Conservation (phyloP, 768 basidiomycete species). For the Lactarius evosmus region DNA sequence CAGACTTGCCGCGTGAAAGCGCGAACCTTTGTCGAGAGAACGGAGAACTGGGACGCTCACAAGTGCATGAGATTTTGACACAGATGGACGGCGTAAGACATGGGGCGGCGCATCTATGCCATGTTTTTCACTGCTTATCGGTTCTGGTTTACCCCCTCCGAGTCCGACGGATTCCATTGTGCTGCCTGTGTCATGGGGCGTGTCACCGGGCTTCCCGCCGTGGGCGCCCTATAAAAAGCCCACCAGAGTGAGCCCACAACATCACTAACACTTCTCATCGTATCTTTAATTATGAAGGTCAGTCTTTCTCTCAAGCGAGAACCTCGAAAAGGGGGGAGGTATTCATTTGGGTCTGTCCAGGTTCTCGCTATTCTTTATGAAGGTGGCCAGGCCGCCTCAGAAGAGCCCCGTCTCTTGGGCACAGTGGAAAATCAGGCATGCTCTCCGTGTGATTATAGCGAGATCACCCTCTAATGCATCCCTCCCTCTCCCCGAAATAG, state of each 20-base stretch:
- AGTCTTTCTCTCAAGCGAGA: neutral
- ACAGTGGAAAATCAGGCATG: conserved; percentile 75
- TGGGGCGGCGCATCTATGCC: neutral
- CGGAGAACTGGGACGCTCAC: neutral
- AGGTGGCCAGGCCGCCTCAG: conserved; percentile 59
- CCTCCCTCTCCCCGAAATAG: conserved; percentile 54
- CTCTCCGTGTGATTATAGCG: neutral
- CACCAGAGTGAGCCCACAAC: neutral
- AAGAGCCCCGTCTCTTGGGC: conserved; percentile 75
- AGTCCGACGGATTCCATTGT: neutral
- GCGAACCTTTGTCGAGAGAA: neutral
- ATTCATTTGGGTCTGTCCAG: conserved; percentile 34
- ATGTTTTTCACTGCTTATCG: neutral
- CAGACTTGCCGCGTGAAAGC: neutral
- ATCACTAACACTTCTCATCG: neutral
- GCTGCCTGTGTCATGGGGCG: conserved; percentile 2
- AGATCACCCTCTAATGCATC: neutral
- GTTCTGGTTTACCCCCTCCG: neutral
- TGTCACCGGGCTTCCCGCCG: conserved; percentile 4
- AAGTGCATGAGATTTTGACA: neutral
- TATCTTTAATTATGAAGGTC: conserved; percentile 4
- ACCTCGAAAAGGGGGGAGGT: neutral
- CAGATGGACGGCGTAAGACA: neutral
- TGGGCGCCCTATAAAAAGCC: neutral
- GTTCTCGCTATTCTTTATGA: conserved; percentile 73